Conservation (phyloP, 192 early-diverging fungal genomes). For the Backusella psychrophila region DNA sequence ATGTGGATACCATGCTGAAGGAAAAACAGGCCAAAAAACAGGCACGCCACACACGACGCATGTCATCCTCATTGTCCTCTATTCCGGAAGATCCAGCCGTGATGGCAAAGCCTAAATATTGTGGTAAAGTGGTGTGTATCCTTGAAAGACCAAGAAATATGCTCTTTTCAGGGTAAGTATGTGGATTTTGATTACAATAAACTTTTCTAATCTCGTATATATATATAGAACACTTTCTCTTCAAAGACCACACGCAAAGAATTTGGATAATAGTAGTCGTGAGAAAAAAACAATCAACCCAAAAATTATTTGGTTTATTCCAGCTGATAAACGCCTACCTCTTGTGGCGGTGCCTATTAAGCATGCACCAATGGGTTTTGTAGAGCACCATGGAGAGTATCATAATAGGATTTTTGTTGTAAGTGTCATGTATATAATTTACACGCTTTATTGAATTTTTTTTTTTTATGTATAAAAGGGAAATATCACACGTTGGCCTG, state of each 20-base stretch:
- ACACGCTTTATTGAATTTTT: background rate
- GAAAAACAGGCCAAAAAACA: slow-evolving; percentile 48
- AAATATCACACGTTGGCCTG: slow-evolving; percentile 64
- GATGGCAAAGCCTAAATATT: slow-evolving; percentile 41
- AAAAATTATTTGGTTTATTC: slow-evolving; percentile 72
- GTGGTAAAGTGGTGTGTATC: slow-evolving; percentile 50
- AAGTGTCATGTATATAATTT: background rate
- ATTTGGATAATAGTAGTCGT: background rate
- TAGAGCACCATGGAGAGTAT: slow-evolving; percentile 58
- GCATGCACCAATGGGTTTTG: slow-evolving; percentile 61
- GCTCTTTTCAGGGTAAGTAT: slow-evolving; percentile 46
- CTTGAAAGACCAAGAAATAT: slow-evolving; percentile 43
- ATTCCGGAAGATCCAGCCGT: slow-evolving; percentile 47
- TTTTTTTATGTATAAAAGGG: slow-evolving; percentile 18
- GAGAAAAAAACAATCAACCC: slow-evolving; percentile 45
- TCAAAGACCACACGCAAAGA: background rate
- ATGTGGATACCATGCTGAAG: slow-evolving; percentile 53
- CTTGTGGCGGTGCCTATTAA: slow-evolving; percentile 69
- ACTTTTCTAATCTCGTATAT: background rate
- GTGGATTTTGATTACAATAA: no score
- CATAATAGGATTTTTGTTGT: slow-evolving; percentile 52
- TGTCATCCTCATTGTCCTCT: slow-evolving; percentile 37
- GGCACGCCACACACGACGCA: slow-evolving; percentile 41
- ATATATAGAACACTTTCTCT: slow-evolving; percentile 16
- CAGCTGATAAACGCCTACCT: slow-evolving; percentile 72